Conservation (phyloP, 176 grass and related monocot genomes). For the Carex cristatella region DNA sequence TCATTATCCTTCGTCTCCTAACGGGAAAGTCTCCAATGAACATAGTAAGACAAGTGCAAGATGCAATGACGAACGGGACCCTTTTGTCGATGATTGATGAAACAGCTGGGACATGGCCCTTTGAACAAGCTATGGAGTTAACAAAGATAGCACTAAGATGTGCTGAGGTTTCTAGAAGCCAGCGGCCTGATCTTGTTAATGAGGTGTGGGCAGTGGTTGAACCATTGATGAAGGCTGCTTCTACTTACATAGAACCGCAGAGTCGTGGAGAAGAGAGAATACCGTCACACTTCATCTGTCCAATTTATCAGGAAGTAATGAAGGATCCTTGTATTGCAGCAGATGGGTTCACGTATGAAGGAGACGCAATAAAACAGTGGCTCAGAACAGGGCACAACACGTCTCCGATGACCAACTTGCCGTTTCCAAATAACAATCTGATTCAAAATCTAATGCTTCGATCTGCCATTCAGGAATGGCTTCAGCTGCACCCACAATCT, state of each 20-base stretch:
- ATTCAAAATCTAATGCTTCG: constrained; percentile 32
- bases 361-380: constrained; percentile 39
- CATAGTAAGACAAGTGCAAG: too few relatives aligned
- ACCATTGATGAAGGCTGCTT: constrained; percentile 31
- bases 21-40: too few relatives aligned
- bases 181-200: constrained; percentile 31
- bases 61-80: constrained; percentile 12
- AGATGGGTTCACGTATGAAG: constrained; percentile 65
- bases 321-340: constrained; percentile 46
- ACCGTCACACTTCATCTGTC: constrained; percentile 59
- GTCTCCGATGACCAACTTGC: constrained; percentile 44
- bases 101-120: constrained; percentile 38
- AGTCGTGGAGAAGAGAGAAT: constrained; percentile 4
- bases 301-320: constrained; percentile 59
- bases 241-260: constrained; percentile 1
- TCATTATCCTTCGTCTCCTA: too few relatives aligned
- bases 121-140: constrained; percentile 32
- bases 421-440: constrained; percentile 34
- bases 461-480: constrained; percentile 44
- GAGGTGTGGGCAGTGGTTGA: constrained; percentile 40
- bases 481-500: constrained; percentile 15
- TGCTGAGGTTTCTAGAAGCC: constrained; percentile 19
- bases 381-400: constrained; percentile 29
- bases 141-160: constrained; percentile 39
- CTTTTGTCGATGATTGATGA: constrained; percentile 32